A percentile compares a stretch with the other conserved stretches of the same genome.
These are phyloP conservation scores for Tilletia caries DNA, from an alignment of 1,284 basidiomycete genomes.

Conservation along the genomic window DNA sequence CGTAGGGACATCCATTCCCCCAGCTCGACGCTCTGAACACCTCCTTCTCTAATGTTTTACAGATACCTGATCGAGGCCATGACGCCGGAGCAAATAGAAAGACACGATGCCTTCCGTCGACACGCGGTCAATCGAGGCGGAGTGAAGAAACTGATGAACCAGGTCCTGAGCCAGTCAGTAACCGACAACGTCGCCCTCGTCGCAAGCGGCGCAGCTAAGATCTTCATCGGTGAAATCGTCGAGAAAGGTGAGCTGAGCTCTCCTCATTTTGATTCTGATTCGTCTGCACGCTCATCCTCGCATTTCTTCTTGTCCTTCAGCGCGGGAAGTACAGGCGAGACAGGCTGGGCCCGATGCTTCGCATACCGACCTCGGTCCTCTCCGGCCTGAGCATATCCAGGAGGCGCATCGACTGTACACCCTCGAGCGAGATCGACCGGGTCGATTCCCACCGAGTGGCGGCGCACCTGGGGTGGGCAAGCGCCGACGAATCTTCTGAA, in stretches of 20 bases:
- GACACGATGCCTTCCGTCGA: neutral
- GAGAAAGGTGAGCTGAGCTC: constrained; percentile 66
- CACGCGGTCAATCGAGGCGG: neutral
- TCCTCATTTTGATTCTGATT: no score
- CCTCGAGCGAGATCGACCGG: constrained; percentile 63
- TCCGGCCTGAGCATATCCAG: constrained; percentile 79
- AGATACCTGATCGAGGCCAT: constrained; percentile 12
- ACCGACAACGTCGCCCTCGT: constrained; percentile 81
- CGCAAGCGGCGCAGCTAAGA: constrained; percentile 81
- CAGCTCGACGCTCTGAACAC: neutral
- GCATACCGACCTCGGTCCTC: constrained; percentile 59
- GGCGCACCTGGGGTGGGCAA: constrained; percentile 41
- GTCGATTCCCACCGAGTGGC: constrained; percentile 38
- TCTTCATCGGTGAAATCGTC: constrained; percentile 86
- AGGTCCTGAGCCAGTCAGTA: constrained; percentile 70
- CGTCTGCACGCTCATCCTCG: no score
- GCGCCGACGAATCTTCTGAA: constrained; percentile 42
- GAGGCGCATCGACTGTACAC: constrained; percentile 82
- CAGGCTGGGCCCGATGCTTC: constrained; percentile 61
- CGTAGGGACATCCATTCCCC: neutral
- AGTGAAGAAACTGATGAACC: constrained; percentile 69
- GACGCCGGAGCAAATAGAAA: constrained; percentile 2
- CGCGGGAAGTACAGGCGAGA: constrained; percentile 70
- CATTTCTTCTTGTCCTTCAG: constrained; percentile 58
- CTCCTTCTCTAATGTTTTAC: neutral